Base-by-base conservation (phyloP, 768 basidiomycete genomes). In the Mycena epipterygia region DNA sequence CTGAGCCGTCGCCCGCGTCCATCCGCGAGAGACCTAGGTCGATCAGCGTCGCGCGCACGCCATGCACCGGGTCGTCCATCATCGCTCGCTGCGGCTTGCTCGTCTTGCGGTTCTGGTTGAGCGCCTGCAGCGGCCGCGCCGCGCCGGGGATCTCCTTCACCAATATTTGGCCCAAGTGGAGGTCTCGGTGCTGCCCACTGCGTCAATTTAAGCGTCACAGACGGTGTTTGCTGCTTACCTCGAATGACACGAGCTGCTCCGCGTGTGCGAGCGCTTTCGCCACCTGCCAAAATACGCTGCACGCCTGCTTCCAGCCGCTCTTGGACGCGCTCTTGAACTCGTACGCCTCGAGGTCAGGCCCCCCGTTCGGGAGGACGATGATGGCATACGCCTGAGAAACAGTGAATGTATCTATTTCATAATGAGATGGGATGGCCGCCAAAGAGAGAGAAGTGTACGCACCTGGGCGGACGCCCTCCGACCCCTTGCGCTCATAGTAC, bases 121-220 rank as follows among this genome's bases (percentile, higher is more conserved):
- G 53, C 9, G 78, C 68, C 73, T 84, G 79, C 21, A 87, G 77
- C 19, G 79, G 79, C 71, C 74, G 73, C 41, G 74, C 21, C 35
- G 68, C 17, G 71, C 70, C 60, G 42, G 64, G 17, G 4, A 87
- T 66, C 67, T 86, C 85, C 76, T 91, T 91, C 55, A 99, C 90
- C 11, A 99, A 87, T 57, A 99, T 93, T 79, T 99, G 98, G 25
- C 98, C 98, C 90, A 95, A 95, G 76, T 99, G 98, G n/a, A 99
- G 89, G 80, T 99, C 98, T 35, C 98, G 95, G 81, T 99, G 98
- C 97, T 99, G 76, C 56, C 48, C 42, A 32, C 19, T 55, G 60
- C 70, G 33, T 73, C 62, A 52, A 30, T 5, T 52, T 19, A 51
- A 17, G 8, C 21, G 9, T 59, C 41, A 69, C 32, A 49, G 21